A percentile compares a stretch with the other conserved stretches of the same genome.
Evolutionary conservation across 2,329 filamentous ascomycete genomes (phyloP).

Genomic region (Coniosporium tulheliwenetii): DNA sequence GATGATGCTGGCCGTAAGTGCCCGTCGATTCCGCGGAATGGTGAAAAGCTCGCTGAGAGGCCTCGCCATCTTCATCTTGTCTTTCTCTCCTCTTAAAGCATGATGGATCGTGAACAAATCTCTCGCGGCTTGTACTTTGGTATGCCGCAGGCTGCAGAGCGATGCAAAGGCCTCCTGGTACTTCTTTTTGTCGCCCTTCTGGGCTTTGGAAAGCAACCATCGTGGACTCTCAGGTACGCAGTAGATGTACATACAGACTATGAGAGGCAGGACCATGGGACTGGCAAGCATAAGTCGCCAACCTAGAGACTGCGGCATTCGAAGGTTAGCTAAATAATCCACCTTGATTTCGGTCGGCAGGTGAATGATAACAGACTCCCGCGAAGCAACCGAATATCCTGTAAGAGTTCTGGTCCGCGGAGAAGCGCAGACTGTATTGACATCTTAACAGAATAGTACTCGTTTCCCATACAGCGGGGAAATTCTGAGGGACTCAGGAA

Average conservation of each 20-base stretch:
- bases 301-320: background rate
- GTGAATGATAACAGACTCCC: no score
- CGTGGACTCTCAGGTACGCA: conserved; percentile 22
- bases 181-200: conserved; percentile 5
- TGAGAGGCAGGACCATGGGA: conserved; percentile 1
- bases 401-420: no score
- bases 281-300: conserved; percentile 5
- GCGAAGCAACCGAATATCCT: no score
- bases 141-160: conserved; percentile 21
- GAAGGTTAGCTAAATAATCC: background rate
- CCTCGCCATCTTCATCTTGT: conserved; percentile 39
- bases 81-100: background rate
- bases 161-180: conserved; percentile 25
- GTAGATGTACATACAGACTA: conserved; percentile 4
- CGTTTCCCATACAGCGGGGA: no score
- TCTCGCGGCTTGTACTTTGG: conserved; percentile 26
- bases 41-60: conserved; percentile 41
- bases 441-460: no score
- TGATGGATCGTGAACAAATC: conserved; percentile 23
- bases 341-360: no score
- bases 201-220: conserved; percentile 26
- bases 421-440: no score
- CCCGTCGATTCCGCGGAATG: conserved; percentile 16
- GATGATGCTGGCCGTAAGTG: background rate
- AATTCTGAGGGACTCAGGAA: no score